Conservation (phyloP, 2,329 filamentous ascomycete species). For the Penicillium sclerotiorum region DNA sequence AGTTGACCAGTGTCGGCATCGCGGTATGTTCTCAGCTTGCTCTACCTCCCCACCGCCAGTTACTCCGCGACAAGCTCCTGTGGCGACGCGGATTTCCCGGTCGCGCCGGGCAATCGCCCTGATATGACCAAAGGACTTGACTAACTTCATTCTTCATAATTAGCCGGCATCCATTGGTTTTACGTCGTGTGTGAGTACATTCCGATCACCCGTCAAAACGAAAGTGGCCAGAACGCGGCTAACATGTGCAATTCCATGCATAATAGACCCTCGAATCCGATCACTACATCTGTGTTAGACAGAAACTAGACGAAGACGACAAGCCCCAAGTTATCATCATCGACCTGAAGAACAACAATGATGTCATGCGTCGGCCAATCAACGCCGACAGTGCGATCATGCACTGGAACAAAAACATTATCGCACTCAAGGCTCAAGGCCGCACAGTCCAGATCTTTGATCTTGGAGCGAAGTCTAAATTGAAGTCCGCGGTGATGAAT, state of each 20-base stretch:
- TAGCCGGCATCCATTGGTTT: constrained; percentile 77
- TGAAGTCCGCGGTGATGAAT: constrained; percentile 95
- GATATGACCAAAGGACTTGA: constrained; percentile 10
- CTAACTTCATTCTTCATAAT: constrained; percentile 34
- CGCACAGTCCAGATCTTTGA: constrained; percentile 98
- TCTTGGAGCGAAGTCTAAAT: constrained; percentile 85
- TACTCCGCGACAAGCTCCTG: constrained; percentile 18
- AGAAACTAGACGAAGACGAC: constrained; percentile 82
- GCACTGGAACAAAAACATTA: constrained; percentile 96
- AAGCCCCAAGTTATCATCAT: constrained; percentile 95
- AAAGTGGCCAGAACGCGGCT: constrained; percentile 13
- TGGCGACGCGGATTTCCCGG: constrained; percentile 22
- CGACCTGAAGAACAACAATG: constrained; percentile 96
- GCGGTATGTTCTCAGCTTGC: constrained; percentile 49
- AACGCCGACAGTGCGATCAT: constrained; percentile 99
- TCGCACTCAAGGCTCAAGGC: constrained; percentile 91
- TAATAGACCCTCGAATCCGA: constrained; percentile 94
- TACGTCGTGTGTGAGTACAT: constrained; percentile 74
- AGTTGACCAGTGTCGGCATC: constrained; percentile 58
- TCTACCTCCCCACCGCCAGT: constrained; percentile 14
- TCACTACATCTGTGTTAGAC: constrained; percentile 91
- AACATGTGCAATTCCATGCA: too few relatives aligned
- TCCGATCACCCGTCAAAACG: constrained; percentile 9
- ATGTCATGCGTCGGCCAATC: constrained; percentile 90
- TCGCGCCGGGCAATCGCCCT: constrained; percentile 10